Conservation (phyloP, 2,329 filamentous ascomycete genomes). For the Ilyonectria destructans region DNA sequence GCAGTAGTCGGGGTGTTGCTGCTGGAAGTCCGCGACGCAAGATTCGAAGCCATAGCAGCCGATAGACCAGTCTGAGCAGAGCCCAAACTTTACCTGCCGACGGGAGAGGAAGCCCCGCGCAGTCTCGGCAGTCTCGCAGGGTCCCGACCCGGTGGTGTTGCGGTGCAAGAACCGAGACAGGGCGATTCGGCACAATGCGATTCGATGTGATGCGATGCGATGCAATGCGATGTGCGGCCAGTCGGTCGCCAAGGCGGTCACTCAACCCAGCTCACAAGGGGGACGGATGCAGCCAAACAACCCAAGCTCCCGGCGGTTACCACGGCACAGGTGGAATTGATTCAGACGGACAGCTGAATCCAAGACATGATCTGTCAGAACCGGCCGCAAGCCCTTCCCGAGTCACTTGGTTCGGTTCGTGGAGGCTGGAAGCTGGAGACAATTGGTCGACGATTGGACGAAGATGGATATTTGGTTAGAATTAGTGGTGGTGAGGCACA, state of each 20-base stretch:
- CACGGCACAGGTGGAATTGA: slow-evolving; percentile 22
- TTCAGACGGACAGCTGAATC: slow-evolving; percentile 46
- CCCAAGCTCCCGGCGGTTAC: slow-evolving; percentile 18
- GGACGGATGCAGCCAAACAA: background rate
- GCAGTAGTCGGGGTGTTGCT: slow-evolving; percentile 39
- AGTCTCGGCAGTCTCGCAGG: slow-evolving; percentile 40
- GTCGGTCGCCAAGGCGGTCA: slow-evolving; percentile 30
- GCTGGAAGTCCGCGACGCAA: slow-evolving; percentile 54
- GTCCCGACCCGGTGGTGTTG: slow-evolving; percentile 42
- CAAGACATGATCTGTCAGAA: slow-evolving; percentile 60
- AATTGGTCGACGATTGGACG: slow-evolving; percentile 9
- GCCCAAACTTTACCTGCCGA: slow-evolving; percentile 31
- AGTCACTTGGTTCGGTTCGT: slow-evolving; percentile 22
- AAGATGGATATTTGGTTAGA: slow-evolving; percentile 15
- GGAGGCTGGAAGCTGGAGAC: background rate
- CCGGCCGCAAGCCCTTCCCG: slow-evolving; percentile 11
- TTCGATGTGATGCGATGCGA: slow-evolving; percentile 9
- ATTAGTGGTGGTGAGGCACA: slow-evolving; percentile 24
- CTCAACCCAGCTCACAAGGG: slow-evolving; percentile 23
- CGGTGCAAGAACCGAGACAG: slow-evolving; percentile 39
- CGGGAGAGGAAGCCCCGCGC: slow-evolving; percentile 24
- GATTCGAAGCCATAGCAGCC: slow-evolving; percentile 54
- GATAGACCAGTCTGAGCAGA: slow-evolving; percentile 35
- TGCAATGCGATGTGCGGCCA: slow-evolving; percentile 42
- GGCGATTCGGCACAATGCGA: slow-evolving; percentile 28